These are phyloP conservation scores for Sporothrix pseudoabietina DNA, from an alignment of 2,329 filamentous ascomycete species.

Conservation along the genomic window DNA sequence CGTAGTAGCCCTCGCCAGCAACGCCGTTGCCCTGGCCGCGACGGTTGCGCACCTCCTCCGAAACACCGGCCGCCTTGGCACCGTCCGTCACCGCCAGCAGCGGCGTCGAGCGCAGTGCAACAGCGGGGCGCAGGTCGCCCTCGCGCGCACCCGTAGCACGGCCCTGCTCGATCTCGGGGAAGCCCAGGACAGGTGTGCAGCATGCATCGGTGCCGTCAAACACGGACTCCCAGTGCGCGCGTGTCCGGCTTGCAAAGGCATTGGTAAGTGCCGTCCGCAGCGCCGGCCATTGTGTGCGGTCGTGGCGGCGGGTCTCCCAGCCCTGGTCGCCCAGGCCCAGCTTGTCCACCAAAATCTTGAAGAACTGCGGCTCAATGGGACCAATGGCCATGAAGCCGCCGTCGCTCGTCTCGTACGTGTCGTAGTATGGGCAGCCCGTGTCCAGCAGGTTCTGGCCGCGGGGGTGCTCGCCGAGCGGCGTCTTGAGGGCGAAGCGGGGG, in stretches of 20 bases:
- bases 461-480: constrained; percentile 60
- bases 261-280: constrained; percentile 63
- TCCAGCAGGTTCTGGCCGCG: constrained; percentile 80
- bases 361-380: constrained; percentile 87
- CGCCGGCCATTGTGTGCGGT: constrained; percentile 67
- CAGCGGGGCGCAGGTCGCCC: constrained; percentile 70
- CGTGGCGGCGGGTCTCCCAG: constrained; percentile 57
- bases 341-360: constrained; percentile 65
- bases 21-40: constrained; percentile 66
- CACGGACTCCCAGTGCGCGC: constrained; percentile 77
- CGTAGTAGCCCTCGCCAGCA: constrained; percentile 67
- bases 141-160: constrained; percentile 46
- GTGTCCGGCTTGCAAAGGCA: constrained; percentile 69
- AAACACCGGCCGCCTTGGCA: constrained; percentile 55
- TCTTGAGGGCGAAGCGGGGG: constrained; percentile 68
- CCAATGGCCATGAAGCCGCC: constrained; percentile 83
- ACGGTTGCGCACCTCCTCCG: constrained; percentile 41
- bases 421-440: constrained; percentile 84
- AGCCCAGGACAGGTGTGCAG: constrained; percentile 81
- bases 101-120: constrained; percentile 71
- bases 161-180: constrained; percentile 67
- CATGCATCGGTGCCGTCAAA: constrained; percentile 94
- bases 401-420: constrained; percentile 83
- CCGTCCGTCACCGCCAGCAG: constrained; percentile 59
- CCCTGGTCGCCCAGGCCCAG: constrained; percentile 57